A percentile compares a stretch with the other conserved stretches of the same genome.
These are phyloP conservation scores for Cystobasidium ongulense DNA, from an alignment of 768 basidiomycete species.

Conservation along the genomic window DNA sequence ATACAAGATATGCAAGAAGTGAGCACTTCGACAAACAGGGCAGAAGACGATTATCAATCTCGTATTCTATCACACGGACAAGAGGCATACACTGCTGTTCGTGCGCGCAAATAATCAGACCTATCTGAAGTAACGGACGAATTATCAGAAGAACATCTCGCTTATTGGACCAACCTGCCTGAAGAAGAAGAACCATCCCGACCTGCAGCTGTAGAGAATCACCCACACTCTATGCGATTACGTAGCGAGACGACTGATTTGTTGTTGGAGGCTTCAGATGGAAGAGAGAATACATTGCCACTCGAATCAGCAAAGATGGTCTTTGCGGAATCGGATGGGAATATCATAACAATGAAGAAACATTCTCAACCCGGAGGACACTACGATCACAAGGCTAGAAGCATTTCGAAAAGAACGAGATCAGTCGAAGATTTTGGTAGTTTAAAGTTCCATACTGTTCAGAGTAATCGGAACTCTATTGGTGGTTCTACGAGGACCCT, in stretches of 20 bases:
- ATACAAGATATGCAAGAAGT: not conserved
- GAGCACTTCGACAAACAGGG: too few relatives aligned
- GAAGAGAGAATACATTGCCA: too few relatives aligned
- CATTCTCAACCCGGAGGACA: not conserved
- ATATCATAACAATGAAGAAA: conserved; percentile 10
- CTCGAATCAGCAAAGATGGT: not conserved
- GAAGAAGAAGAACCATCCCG: not conserved
- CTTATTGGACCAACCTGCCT: not conserved
- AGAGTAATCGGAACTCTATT: not conserved
- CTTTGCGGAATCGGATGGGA: conserved; percentile 13
- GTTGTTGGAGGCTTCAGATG: too few relatives aligned
- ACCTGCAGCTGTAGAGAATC: not conserved
- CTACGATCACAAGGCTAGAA: not conserved
- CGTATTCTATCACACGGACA: not conserved
- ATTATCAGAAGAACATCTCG: not conserved
- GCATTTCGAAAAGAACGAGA: not conserved
- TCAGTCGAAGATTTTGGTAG: conserved; percentile 7
- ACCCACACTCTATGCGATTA: too few relatives aligned
- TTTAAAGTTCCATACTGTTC: not conserved
- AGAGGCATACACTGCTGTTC: not conserved
- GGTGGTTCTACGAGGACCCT: not conserved
- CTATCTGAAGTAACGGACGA: conserved; percentile 3
- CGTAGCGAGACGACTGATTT: too few relatives aligned
- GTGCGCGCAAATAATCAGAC: not conserved
- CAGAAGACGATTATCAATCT: not conserved